phyloP scores from a whole-genome alignment of 768 basidiomycete genomes.

The Dioszegia hungarica region DNA sequence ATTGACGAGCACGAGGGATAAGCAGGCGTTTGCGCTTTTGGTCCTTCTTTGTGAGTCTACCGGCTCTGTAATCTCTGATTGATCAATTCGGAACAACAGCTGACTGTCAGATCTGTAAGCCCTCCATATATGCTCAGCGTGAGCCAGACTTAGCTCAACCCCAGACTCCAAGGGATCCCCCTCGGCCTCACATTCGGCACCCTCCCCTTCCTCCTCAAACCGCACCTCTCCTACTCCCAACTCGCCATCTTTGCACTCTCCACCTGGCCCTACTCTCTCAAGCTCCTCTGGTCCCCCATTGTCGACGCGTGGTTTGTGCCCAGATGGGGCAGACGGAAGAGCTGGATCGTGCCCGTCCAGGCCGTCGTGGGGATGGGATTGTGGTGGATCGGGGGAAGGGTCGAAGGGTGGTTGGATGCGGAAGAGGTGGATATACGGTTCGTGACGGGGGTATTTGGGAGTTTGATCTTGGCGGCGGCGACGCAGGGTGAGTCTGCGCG shows the following conservation, averaged over 20 bases:
- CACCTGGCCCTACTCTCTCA: constrained; percentile 76
- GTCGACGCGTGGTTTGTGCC: constrained; percentile 84
- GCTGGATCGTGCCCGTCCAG: constrained; percentile 99
- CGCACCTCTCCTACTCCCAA: constrained; percentile 94
- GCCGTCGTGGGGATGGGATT: constrained; percentile 71
- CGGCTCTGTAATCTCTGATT: not conserved
- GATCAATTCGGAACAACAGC: not conserved
- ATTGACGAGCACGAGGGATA: constrained; percentile 66
- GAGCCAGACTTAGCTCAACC: not conserved
- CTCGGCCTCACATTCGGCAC: constrained; percentile 94
- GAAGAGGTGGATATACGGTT: constrained; percentile 71
- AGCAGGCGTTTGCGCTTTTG: constrained; percentile 74
- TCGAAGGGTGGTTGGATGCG: constrained; percentile 70
- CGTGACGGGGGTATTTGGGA: constrained; percentile 78
- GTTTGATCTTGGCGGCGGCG: constrained; percentile 88
- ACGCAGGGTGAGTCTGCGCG: constrained; percentile 59
- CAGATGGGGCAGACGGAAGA: constrained; percentile 77
- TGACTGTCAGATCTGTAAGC: constrained; percentile 1
- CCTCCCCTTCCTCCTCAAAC: constrained; percentile 89
- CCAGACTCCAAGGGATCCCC: constrained; percentile 70
- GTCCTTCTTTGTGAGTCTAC: constrained; percentile 74
- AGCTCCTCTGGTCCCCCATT: constrained; percentile 94
- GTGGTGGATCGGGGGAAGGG: constrained; percentile 56
- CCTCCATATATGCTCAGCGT: constrained; percentile 11
- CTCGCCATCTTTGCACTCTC: constrained; percentile 88